Conservation (phyloP, 345 rosid species). For the Camelina laxa region DNA sequence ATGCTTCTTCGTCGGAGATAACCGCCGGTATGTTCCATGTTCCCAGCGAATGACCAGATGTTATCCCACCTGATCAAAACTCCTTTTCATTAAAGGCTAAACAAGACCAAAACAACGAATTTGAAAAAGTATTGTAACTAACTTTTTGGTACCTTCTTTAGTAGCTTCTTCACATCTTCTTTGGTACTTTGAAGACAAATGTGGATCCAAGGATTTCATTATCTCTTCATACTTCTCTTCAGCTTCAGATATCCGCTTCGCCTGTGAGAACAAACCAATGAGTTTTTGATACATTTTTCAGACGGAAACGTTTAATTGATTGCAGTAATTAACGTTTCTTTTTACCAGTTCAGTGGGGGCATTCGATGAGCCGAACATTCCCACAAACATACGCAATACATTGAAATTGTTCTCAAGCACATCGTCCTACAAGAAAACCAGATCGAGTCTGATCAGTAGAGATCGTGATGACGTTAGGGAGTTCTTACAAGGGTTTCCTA, state of each 20-base stretch:
- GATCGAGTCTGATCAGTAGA: neutral
- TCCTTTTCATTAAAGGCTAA: neutral
- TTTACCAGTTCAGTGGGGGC: constrained; percentile 78
- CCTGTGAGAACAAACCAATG: constrained; percentile 47
- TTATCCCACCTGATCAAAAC: constrained; percentile 58
- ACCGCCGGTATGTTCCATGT: constrained; percentile 75
- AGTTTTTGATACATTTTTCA: neutral
- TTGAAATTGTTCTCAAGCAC: constrained; percentile 82
- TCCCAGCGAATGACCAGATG: constrained; percentile 69
- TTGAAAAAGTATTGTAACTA: neutral
- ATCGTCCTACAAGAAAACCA: constrained; percentile 64
- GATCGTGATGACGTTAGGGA: neutral
- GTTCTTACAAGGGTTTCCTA: constrained; percentile 8
- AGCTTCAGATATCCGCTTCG: constrained; percentile 70
- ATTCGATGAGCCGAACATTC: constrained; percentile 67
- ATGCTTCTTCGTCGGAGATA: constrained; percentile 67
- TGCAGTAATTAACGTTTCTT: constrained; percentile 31
- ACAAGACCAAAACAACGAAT: neutral
- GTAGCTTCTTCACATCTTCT: constrained; percentile 91
- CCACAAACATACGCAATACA: constrained; percentile 78
- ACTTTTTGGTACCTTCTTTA: constrained; percentile 63
- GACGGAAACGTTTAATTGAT: neutral
- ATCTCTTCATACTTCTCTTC: constrained; percentile 67
- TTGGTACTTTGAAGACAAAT: constrained; percentile 60
- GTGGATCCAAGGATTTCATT: constrained; percentile 64